phyloP scores from a whole-genome alignment of 805 yeast genomes.

The Sugiyamaella floridensis region DNA sequence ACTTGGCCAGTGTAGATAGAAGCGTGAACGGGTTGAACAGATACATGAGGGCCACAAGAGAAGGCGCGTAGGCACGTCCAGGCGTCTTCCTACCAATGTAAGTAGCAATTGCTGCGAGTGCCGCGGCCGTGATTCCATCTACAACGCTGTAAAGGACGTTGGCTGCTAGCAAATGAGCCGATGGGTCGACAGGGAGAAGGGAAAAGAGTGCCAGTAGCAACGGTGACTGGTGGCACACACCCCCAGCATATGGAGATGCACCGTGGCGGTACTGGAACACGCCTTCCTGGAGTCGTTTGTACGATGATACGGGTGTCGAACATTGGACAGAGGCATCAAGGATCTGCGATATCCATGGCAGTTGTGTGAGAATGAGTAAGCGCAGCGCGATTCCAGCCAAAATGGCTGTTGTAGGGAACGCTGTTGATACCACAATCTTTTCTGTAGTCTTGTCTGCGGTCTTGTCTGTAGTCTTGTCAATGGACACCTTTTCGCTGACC shows the following conservation, averaged over 20 bases:
- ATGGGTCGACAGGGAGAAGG: slow-evolving; percentile 23
- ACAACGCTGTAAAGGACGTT: slow-evolving; percentile 47
- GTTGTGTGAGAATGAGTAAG: slow-evolving; percentile 16
- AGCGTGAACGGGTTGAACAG: slow-evolving; percentile 76
- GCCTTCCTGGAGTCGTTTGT: slow-evolving; percentile 56
- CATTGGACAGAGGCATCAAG: slow-evolving; percentile 52
- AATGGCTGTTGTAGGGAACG: slow-evolving; percentile 1
- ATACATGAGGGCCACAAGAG: slow-evolving; percentile 55
- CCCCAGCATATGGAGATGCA: slow-evolving; percentile 71
- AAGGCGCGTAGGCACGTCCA: slow-evolving; percentile 21
- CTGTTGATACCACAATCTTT: too few relatives aligned
- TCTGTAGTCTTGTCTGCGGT: background rate
- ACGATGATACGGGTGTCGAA: slow-evolving; percentile 70
- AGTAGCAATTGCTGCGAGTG: slow-evolving; percentile 32
- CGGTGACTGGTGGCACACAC: slow-evolving; percentile 83
- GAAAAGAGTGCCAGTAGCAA: slow-evolving; percentile 50
- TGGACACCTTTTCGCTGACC: background rate
- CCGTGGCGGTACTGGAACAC: slow-evolving; percentile 50
- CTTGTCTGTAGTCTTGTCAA: background rate
- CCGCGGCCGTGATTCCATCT: slow-evolving; percentile 53
- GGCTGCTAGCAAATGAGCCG: slow-evolving; percentile 14
- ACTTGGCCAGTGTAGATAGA: slow-evolving; percentile 58
- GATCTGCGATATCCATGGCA: slow-evolving; percentile 25
- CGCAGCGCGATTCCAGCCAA: slow-evolving; percentile 19
- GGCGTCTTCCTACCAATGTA: background rate